A percentile compares a stretch with the other conserved stretches of the same genome.
These are phyloP conservation scores for Diphasiastrum complanatum DNA, from an alignment of 83 land plant species.

Conservation along the genomic window DNA sequence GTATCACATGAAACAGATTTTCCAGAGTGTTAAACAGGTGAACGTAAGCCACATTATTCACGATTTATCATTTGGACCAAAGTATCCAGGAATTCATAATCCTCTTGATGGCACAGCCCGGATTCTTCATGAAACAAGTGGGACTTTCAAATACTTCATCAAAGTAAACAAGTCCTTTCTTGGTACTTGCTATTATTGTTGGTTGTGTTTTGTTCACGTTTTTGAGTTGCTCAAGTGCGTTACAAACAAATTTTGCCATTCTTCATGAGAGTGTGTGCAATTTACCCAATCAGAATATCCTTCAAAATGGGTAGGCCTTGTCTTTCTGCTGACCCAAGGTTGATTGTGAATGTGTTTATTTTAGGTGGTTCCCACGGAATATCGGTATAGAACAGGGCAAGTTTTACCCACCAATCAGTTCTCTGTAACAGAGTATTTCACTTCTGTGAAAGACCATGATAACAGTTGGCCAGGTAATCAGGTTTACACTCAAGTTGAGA, in stretches of 20 bases:
- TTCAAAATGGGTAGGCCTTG: neutral
- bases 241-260: no score
- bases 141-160: conserved; percentile 93
- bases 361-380: conserved; percentile 57
- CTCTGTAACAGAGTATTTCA: conserved; percentile 90
- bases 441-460: conserved; percentile 45
- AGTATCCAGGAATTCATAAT: conserved; percentile 94
- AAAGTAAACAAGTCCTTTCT: conserved; percentile 50
- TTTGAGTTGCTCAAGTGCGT: neutral
- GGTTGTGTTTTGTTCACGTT: neutral
- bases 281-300: no score
- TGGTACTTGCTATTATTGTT: neutral
- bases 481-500: no score
- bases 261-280: no score
- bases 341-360: conserved; percentile 88
- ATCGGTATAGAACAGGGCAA: conserved; percentile 60
- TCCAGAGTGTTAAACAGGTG: conserved; percentile 67
- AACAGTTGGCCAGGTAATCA: conserved; percentile 90
- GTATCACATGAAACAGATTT: conserved; percentile 74
- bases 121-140: conserved; percentile 75
- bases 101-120: conserved; percentile 84
- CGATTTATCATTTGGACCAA: conserved; percentile 94
- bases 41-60: conserved; percentile 95
- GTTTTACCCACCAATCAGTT: conserved; percentile 88
- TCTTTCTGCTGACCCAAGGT: conserved; percentile 12